Evolutionary conservation across 139 green algal genomes (phyloP).

Genomic region (Chlorella sp.): DNA sequence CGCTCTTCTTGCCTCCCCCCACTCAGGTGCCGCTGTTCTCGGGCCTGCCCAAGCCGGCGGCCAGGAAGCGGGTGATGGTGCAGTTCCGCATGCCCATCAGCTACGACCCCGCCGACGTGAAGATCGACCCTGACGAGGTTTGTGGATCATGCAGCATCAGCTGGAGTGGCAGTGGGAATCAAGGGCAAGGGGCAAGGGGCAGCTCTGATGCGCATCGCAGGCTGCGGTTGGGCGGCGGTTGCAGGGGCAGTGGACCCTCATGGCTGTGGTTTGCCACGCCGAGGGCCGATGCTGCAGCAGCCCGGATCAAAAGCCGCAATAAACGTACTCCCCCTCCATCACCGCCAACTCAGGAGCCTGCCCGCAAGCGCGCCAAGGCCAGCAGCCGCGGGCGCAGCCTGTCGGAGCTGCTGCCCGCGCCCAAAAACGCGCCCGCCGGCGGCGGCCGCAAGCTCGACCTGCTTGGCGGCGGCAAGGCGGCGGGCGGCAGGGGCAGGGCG

Average conservation of each 20-base stretch:
- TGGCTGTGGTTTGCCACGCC: neutral
- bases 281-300: too few relatives aligned
- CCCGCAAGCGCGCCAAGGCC: constrained; percentile 18
- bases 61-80: constrained; percentile 9
- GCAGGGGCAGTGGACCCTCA: neutral
- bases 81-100: constrained; percentile 33
- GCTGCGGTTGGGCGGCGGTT: too few relatives aligned
- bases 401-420: constrained; percentile 62
- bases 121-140: constrained; percentile 1
- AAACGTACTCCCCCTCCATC: too few relatives aligned
- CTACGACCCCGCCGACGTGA: constrained; percentile 1
- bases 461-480: neutral
- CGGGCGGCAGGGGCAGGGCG: neutral
- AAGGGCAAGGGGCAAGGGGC: too few relatives aligned
- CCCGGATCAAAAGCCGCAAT: too few relatives aligned
- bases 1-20: neutral
- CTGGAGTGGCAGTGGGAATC: too few relatives aligned
- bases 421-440: constrained; percentile 48
- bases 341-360: constrained; percentile 2
- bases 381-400: constrained; percentile 35
- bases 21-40: constrained; percentile 31
- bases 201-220: too few relatives aligned
- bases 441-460: constrained; percentile 9
- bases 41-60: constrained; percentile 13
- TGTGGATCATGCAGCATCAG: too few relatives aligned